These are phyloP conservation scores for Hawksworthiomyces lignivorus DNA, from an alignment of 2,329 filamentous ascomycete genomes.

Conservation along the genomic window DNA sequence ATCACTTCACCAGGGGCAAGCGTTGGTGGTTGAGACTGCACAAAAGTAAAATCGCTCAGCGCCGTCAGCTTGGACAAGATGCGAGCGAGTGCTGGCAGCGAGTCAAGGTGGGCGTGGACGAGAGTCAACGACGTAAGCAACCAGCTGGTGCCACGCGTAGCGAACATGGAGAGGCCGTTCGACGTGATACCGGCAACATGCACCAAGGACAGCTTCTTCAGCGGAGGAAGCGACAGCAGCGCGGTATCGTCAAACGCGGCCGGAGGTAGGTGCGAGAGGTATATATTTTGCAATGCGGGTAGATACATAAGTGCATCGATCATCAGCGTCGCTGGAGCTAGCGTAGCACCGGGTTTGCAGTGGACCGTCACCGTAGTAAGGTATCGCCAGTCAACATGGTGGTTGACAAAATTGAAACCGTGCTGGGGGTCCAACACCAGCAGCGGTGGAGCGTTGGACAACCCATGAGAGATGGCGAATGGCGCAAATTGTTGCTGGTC, in stretches of 20 bases:
- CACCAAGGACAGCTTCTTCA: slow-evolving; percentile 48
- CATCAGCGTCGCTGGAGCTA: slow-evolving; percentile 46
- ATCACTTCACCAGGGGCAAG: slow-evolving; percentile 49
- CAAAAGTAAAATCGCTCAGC: slow-evolving; percentile 44
- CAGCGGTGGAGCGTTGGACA: too few species aligned
- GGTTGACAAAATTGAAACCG: slow-evolving; percentile 24
- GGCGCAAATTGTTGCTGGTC: not conserved
- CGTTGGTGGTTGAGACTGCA: slow-evolving; percentile 47
- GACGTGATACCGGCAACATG: slow-evolving; percentile 49
- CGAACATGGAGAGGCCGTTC: slow-evolving; percentile 48
- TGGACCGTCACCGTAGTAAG: slow-evolving; percentile 51
- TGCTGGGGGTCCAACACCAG: slow-evolving; percentile 28
- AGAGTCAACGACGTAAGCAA: slow-evolving; percentile 44
- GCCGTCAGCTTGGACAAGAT: slow-evolving; percentile 47
- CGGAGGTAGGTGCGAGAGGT: slow-evolving; percentile 48
- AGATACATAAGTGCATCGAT: slow-evolving; percentile 41
- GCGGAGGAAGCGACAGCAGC: slow-evolving; percentile 45
- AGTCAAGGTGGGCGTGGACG: slow-evolving; percentile 48
- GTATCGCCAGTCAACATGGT: slow-evolving; percentile 48
- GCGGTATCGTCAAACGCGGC: slow-evolving; percentile 50
- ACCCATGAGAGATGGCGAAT: too few species aligned
- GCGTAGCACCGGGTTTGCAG: slow-evolving; percentile 46
- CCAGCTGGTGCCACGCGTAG: slow-evolving; percentile 38
- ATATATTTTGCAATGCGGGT: slow-evolving; percentile 49
- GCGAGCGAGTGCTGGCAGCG: slow-evolving; percentile 50